Conservation (phyloP, 1,284 basidiomycete genomes). For the Cutaneotrichosporon cutaneum region DNA sequence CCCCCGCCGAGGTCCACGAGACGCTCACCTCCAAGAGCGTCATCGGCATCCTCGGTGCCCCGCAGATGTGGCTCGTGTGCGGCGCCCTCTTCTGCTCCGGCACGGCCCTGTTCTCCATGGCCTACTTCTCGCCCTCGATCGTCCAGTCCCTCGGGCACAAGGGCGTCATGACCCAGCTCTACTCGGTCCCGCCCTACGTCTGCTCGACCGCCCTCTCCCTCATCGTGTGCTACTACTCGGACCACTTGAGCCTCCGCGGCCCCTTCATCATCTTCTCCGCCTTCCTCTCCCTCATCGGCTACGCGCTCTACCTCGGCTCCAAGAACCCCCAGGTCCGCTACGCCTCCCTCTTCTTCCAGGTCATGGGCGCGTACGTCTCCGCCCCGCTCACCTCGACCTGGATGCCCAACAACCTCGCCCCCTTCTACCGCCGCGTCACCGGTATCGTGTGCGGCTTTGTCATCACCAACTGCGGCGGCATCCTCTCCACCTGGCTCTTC, state of each 20-base stretch:
- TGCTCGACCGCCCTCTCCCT: constrained; percentile 58
- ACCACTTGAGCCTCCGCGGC: constrained; percentile 59
- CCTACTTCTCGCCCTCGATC: constrained; percentile 53
- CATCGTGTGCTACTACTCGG: constrained; percentile 58
- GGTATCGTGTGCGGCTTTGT: constrained; percentile 61
- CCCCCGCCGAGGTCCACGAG: constrained; percentile 43
- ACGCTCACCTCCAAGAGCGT: constrained; percentile 56
- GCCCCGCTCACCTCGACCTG: constrained; percentile 40
- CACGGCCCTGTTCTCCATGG: constrained; percentile 60
- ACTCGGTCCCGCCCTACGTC: constrained; percentile 60
- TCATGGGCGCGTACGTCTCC: constrained; percentile 44
- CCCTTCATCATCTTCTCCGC: constrained; percentile 39
- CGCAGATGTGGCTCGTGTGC: constrained; percentile 34
- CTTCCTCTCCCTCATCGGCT: constrained; percentile 37
- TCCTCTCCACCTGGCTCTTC: constrained; percentile 61
- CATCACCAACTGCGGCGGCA: constrained; percentile 61
- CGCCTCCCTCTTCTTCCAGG: constrained; percentile 46
- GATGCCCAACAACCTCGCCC: constrained; percentile 61
- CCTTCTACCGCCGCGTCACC: constrained; percentile 60
- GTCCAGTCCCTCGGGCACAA: constrained; percentile 58
- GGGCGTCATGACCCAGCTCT: constrained; percentile 44
- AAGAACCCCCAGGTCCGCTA: constrained; percentile 37
- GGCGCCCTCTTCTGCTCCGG: constrained; percentile 32
- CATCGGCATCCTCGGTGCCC: constrained; percentile 41
- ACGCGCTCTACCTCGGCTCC: constrained; percentile 40